Evolutionary conservation across 352 stramenopile species (phyloP), one percentile per base, ranked within the genome.

Genomic region (Phytophthora crassamura): DNA sequence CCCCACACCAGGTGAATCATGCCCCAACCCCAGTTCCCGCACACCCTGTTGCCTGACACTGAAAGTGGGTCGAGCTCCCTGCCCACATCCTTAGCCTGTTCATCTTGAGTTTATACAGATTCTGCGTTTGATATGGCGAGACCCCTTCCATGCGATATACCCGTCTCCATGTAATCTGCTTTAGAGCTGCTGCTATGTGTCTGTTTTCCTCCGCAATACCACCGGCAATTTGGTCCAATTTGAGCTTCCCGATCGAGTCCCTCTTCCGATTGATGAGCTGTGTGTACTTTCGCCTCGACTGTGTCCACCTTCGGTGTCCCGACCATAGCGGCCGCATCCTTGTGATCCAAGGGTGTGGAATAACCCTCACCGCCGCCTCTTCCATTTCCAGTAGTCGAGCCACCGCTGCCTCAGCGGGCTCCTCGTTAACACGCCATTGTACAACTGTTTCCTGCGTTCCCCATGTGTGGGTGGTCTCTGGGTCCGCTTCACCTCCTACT

Each of bases 51-150:
- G 18, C 34, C 20, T 7, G 1, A 9, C 56, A 51, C 8, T n/a
- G 10, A 18, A 15, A 63, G 7, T 25, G n/a, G 0, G 8, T 8
- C 11, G 48, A 28, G 0, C 25, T 2, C 16, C 46, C 38, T 3
- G 28, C 33, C 56, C 56, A 57, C 2, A 64, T 2, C 2, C 38
- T 11, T 12, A 64, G 16, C 16, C 46, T 49, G 14, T 64, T 42
- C 0, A 5, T 2, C 28, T 51, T 57, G 0, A 64, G 28, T 16
- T 20, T n/a, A 64, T 20, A n/a, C n/a, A n/a, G n/a, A 11, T 45
- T 64, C 20, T 58, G 46, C 6, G 14, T 51, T 8, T 58, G 45
- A 16, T 64, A 64, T 7, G 56, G 10, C 2, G 41, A 20, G 1
- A 47, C 33, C 0, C 33, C 41, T 33, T 57, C 46, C 36, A 64